A percentile compares a stretch with the other conserved stretches of the same genome.
Conservation (phyloP, 345 rosid genomes). For the Hirschfeldia incana region DNA sequence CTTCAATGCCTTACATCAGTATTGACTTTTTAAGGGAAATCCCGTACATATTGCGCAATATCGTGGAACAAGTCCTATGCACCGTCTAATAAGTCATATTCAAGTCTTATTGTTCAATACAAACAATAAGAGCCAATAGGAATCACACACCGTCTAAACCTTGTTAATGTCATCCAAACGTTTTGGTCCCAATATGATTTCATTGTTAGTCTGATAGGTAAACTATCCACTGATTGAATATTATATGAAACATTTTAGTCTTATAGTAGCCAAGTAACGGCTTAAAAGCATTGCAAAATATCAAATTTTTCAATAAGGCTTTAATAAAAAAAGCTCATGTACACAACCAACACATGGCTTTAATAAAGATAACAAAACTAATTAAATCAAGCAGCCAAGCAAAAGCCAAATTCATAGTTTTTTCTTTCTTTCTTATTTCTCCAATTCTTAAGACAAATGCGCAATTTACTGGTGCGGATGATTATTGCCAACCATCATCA, state of each 20-base stretch:
- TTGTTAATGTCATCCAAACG: background rate
- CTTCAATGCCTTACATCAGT: background rate
- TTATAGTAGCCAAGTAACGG: constrained; percentile 3
- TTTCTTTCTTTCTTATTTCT: constrained; percentile 14
- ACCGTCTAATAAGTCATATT: no score
- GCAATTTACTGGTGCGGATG: constrained; percentile 18
- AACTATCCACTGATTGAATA: background rate
- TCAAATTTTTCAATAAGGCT: background rate
- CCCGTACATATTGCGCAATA: background rate
- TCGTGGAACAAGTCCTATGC: background rate
- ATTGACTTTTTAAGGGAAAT: background rate
- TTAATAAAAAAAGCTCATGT: constrained; percentile 28
- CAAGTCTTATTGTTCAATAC: background rate
- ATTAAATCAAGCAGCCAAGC: constrained; percentile 5
- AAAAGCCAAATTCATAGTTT: constrained; percentile 12
- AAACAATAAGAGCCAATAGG: background rate
- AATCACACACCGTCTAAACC: background rate
- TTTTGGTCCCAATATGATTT: background rate
- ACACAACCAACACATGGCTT: constrained; percentile 30
- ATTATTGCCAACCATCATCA: constrained; percentile 23
- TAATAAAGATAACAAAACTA: background rate
- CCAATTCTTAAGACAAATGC: background rate
- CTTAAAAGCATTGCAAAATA: background rate
- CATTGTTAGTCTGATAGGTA: background rate
- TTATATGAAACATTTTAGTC: background rate